A percentile compares a stretch with the other conserved stretches of the same genome.
Evolutionary conservation across 768 basidiomycete species (phyloP).

Genomic region (Psilocybe sp.): DNA sequence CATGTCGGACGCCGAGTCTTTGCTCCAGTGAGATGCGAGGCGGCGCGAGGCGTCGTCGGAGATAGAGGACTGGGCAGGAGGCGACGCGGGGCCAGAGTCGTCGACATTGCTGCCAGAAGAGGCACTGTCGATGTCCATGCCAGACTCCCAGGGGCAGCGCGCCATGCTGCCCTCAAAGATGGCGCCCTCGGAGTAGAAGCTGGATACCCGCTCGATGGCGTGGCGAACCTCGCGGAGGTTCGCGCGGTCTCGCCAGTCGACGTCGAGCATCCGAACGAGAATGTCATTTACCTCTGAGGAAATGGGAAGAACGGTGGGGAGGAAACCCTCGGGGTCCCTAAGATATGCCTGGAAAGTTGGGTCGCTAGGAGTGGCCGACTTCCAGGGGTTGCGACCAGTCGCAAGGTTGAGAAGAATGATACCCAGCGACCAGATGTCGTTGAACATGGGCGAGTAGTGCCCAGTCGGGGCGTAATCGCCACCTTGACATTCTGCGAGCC

Average conservation of each 20-base stretch:
- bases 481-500: slow-evolving; percentile 81
- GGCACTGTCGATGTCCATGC: slow-evolving; percentile 66
- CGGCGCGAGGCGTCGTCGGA: slow-evolving; percentile 22
- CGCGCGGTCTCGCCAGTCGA: slow-evolving; percentile 44
- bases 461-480: slow-evolving; percentile 70
- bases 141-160: slow-evolving; percentile 71
- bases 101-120: slow-evolving; percentile 45
- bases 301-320: slow-evolving; percentile 84
- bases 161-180: slow-evolving; percentile 78
- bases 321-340: slow-evolving; percentile 74
- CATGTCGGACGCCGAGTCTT: slow-evolving; percentile 49
- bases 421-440: slow-evolving; percentile 96
- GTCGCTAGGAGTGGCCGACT: slow-evolving; percentile 78
- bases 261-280: slow-evolving; percentile 72
- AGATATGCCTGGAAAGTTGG: slow-evolving; percentile 91
- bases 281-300: slow-evolving; percentile 74
- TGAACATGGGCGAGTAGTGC: slow-evolving; percentile 82
- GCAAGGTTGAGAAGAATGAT: slow-evolving; percentile 95
- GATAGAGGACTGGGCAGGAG: slow-evolving; percentile 28
- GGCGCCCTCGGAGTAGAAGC: slow-evolving; percentile 70
- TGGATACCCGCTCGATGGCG: slow-evolving; percentile 51
- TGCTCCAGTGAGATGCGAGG: slow-evolving; percentile 55
- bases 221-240: slow-evolving; percentile 49
- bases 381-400: slow-evolving; percentile 96
- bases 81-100: slow-evolving; percentile 27